Conservation (phyloP, 805 yeast genomes). For the Jamesozyma hellenica region DNA sequence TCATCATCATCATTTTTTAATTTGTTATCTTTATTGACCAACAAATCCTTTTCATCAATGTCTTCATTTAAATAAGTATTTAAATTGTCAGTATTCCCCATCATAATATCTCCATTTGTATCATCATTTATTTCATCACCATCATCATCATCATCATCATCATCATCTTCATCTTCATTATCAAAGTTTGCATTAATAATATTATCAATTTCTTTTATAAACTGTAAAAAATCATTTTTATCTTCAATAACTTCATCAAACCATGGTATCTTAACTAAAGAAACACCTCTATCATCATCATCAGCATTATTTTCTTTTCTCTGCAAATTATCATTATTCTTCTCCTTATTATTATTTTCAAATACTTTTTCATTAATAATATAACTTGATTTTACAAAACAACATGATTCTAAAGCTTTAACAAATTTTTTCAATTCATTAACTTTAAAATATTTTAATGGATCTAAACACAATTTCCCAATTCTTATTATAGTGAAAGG, state of each 20-base stretch:
- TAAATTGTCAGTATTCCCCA: background rate
- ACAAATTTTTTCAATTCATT: slow-evolving; percentile 34
- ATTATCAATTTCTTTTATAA: slow-evolving; percentile 24
- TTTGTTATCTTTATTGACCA: background rate
- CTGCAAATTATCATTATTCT: background rate
- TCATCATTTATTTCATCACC: slow-evolving; percentile 7
- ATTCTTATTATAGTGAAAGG: slow-evolving; percentile 44
- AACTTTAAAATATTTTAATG: slow-evolving; percentile 32
- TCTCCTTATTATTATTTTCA: background rate
- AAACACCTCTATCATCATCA: slow-evolving; percentile 23
- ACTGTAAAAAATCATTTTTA: slow-evolving; percentile 9
- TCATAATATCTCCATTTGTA: slow-evolving; percentile 1
- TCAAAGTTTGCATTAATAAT: slow-evolving; percentile 27
- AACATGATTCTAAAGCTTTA: slow-evolving; percentile 32
- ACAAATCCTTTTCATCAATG: background rate
- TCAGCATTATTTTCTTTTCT: background rate
- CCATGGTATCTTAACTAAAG: slow-evolving; percentile 25
- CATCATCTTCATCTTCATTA: slow-evolving; percentile 26
- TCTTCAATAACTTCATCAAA: slow-evolving; percentile 12
- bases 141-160: slow-evolving; percentile 14
- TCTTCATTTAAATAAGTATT: background rate
- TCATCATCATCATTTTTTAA: slow-evolving; percentile 20
- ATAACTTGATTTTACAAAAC: slow-evolving; percentile 13
- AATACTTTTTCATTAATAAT: too few species aligned
- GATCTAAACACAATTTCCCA: slow-evolving; percentile 38